phyloP scores from a whole-genome alignment of 192 early-diverging fungal species.

The Podila epigama region DNA sequence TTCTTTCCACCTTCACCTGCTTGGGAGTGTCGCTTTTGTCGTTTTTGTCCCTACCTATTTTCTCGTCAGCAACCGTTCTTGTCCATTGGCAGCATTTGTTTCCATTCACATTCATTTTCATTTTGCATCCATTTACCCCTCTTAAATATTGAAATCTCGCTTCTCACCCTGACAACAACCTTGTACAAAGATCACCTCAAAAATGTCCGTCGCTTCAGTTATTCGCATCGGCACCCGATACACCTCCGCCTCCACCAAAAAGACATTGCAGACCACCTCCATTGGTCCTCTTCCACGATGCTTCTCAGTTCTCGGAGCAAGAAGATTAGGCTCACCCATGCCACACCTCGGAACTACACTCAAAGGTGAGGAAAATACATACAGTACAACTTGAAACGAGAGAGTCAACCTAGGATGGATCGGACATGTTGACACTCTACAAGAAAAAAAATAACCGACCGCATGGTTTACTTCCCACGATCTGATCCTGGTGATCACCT shows the following conservation, averaged over 20 bases:
- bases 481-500: too few relatives aligned
- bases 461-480: too few relatives aligned
- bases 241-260: conserved; percentile 8
- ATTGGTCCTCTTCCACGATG: conserved; percentile 12
- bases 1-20: background rate
- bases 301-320: conserved; percentile 38
- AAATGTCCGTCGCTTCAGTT: conserved; percentile 16
- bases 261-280: background rate
- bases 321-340: conserved; percentile 9
- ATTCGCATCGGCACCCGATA: conserved; percentile 23
- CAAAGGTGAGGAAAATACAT: conserved; percentile 15
- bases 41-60: background rate
- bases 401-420: too few relatives aligned
- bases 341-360: conserved; percentile 13
- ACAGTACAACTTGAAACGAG: too few relatives aligned
- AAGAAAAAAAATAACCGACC: too few relatives aligned
- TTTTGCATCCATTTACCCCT: background rate
- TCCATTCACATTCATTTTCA: background rate
- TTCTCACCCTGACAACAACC: background rate
- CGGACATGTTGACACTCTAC: too few relatives aligned
- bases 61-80: too few relatives aligned
- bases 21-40: background rate
- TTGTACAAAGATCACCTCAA: background rate
- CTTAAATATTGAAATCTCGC: too few relatives aligned
- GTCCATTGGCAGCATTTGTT: too few relatives aligned